Percentiles rank a stretch among this genome's conserved stretches.
These are phyloP conservation scores for Nicotiana benthamiana DNA, from an alignment of 257 asterid genomes.

Conservation along the genomic window DNA sequence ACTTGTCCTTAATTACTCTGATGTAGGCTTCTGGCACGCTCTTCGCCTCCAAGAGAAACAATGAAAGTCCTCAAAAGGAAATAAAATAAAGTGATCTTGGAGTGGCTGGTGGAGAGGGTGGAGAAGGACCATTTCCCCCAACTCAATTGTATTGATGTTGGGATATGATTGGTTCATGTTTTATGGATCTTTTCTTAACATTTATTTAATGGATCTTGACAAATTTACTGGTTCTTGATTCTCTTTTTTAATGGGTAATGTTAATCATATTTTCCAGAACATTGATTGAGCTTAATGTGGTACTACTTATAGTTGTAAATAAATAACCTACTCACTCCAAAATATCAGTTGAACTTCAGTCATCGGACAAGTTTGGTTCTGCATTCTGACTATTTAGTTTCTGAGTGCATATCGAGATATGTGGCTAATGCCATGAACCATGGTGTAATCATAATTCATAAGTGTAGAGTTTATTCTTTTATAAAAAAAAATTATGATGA, in stretches of 20 bases:
- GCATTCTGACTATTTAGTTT: background rate
- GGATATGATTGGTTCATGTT: background rate
- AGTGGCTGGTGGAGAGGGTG: background rate
- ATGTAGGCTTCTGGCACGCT: too few species aligned
- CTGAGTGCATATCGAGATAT: background rate
- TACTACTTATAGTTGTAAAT: background rate
- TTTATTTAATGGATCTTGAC: background rate
- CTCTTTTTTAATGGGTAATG: background rate
- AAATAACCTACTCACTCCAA: background rate
- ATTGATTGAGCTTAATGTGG: background rate
- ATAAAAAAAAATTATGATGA: background rate
- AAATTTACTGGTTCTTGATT: background rate
- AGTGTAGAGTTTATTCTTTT: background rate
- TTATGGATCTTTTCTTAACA: background rate
- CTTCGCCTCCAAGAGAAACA: too few species aligned
- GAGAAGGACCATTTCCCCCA: background rate
- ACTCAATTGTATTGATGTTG: background rate
- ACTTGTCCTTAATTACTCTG: too few species aligned
- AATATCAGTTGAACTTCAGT: background rate
- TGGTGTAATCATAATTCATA: background rate
- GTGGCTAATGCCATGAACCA: background rate
- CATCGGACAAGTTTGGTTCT: background rate
- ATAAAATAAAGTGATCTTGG: background rate
- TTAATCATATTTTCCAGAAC: background rate
- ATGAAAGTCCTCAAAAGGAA: background rate